Base-by-base conservation (phyloP, 2,329 filamentous ascomycete species). In the Trichoderma oligosporum region DNA sequence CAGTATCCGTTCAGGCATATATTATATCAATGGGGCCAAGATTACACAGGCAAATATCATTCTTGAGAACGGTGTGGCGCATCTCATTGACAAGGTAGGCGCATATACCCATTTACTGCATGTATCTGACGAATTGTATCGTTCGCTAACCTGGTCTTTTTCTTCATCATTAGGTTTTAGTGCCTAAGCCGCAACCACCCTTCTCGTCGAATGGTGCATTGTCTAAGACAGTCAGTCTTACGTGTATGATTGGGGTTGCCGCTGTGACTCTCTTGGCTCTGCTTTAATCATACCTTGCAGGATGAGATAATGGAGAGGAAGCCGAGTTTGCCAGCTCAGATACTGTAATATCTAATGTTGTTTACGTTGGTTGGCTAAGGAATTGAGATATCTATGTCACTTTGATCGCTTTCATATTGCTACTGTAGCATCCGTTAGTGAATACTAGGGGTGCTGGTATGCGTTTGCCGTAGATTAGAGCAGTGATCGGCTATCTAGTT, bases 21-120 rank as follows among this genome's bases (percentile, higher is more conserved):
- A 49, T 29, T 49, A 49, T 36, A n/a, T 49, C 27, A 49, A 49
- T 6, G 46, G n/a, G 7, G 46, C 46, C 22, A 49, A 24, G 22
- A 49, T 49, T 31, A 38, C 31, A 11, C 46, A 49, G 12, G 46
- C 46, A n/a, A 49, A 49, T 29, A 49, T 49, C 12, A 49, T 49
- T 4, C 16, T 33, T 2, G 46, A 36, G 29, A 36, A 36, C 12
- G 46, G 46, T n/a, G 46, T 49, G 3, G 46, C 29, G 29, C 46
- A 49, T 36, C 35, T 49, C 7, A 36, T 49, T 38, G 46, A 49
- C 31, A 16, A 36, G 46, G 46, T 49, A 25, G n/a, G 31, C 12
- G n/a, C 38, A 12, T 25, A n/a, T 22, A 25, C 20, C 22, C 14
- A n/a, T 2, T 12, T 31, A 22, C 4, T 14, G 36, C 18, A n/a